Evolutionary conservation across 768 basidiomycete species (phyloP).

Genomic region (Xerocomus brunneocitrinus): DNA sequence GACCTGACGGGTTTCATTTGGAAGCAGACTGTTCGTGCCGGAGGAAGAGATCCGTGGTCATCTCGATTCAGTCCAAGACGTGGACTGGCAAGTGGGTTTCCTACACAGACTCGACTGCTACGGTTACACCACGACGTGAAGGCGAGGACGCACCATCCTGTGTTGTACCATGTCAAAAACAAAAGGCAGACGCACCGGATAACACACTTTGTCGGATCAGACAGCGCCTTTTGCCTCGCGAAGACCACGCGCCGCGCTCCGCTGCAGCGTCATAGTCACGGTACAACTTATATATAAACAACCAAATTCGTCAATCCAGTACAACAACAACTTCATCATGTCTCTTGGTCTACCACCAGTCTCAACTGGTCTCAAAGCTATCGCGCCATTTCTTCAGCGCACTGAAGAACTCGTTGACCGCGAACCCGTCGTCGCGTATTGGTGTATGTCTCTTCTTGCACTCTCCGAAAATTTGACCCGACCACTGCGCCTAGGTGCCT

Average conservation of each 20-base stretch:
- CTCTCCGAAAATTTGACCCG: neutral
- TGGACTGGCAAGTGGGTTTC: neutral
- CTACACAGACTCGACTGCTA: neutral
- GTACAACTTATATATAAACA: neutral
- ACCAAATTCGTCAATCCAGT: neutral
- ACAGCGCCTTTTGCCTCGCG: neutral
- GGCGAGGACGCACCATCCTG: slow-evolving; percentile 13
- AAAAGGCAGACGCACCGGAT: neutral
- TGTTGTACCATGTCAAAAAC: neutral
- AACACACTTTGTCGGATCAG: neutral
- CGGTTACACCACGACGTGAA: neutral
- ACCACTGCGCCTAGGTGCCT: slow-evolving; percentile 56
- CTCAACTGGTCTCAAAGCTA: slow-evolving; percentile 57
- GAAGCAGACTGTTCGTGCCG: slow-evolving; percentile 8
- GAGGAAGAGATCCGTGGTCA: neutral
- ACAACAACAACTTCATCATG: slow-evolving; percentile 10
- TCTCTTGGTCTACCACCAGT: slow-evolving; percentile 56
- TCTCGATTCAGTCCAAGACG: slow-evolving; percentile 16
- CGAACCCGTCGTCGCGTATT: slow-evolving; percentile 89
- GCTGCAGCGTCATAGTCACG: slow-evolving; percentile 1
- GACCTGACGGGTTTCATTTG: slow-evolving; percentile 18
- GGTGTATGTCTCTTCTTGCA: slow-evolving; percentile 61
- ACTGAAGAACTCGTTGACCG: slow-evolving; percentile 80
- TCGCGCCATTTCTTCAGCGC: slow-evolving; percentile 81
- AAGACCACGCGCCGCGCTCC: neutral